These are phyloP conservation scores for Dactylella cylindrospora DNA, from an alignment of 2,329 filamentous ascomycete species.

Conservation along the genomic window DNA sequence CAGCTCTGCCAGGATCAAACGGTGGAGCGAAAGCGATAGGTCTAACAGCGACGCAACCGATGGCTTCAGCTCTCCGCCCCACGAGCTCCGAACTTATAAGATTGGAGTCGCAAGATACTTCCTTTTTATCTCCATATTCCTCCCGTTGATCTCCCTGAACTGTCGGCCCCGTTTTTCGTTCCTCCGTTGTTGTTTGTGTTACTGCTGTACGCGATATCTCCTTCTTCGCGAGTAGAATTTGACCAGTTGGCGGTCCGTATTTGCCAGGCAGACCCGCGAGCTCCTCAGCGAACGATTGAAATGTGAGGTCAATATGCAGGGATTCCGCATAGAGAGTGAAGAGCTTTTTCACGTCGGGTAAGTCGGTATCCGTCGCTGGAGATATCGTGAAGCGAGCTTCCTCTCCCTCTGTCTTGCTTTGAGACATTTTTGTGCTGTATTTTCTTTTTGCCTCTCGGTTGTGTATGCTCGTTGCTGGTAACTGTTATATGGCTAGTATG, in stretches of 20 bases:
- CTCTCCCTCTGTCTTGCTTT: constrained; percentile 1
- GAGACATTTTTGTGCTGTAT: constrained; percentile 35
- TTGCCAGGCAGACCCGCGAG: constrained; percentile 59
- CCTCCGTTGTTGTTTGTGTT: constrained; percentile 23
- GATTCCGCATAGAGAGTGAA: constrained; percentile 55
- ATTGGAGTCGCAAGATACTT: too few species aligned
- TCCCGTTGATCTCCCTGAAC: too few species aligned
- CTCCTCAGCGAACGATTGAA: constrained; percentile 61
- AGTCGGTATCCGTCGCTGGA: constrained; percentile 50
- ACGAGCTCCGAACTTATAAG: too few species aligned
- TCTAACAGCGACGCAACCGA: constrained; percentile 60
- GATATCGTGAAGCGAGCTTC: constrained; percentile 25
- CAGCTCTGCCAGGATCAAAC: constrained; percentile 2
- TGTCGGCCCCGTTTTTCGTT: too few species aligned
- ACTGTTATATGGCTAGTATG: too few species aligned
- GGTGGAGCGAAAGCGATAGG: constrained; percentile 49
- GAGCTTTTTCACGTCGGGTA: constrained; percentile 53
- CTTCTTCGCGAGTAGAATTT: constrained; percentile 57
- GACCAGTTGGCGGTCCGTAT: constrained; percentile 56
- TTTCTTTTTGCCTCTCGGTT: constrained; percentile 27
- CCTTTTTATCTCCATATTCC: too few species aligned
- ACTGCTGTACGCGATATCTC: constrained; percentile 8
- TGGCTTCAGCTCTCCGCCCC: constrained; percentile 47
- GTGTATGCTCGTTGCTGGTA: too few species aligned
- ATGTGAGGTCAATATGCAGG: constrained; percentile 60